Base-by-base conservation (phyloP, 1,284 basidiomycete species). In the Salmacisia buchloeana region DNA sequence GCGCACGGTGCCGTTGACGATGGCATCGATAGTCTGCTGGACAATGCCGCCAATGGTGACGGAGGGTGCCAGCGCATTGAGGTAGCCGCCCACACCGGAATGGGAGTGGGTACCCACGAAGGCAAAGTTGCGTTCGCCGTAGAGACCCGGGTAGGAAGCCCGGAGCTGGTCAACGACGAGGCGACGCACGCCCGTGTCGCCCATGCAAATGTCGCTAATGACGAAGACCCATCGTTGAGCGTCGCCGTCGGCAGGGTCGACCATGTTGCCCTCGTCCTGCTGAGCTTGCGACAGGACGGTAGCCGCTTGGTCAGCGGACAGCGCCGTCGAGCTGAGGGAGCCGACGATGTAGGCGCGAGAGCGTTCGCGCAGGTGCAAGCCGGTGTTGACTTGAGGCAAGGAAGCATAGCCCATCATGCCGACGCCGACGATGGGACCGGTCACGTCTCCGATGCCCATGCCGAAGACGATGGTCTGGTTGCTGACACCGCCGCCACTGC, bases 331-430 rank as follows among this genome's bases (percentile, higher is more conserved):
- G n/a, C 35, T 10, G 34, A 23, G 23, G 5, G 63, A 64, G 15
- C 88, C 89, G 38, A 91, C 81, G 70, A 91, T 87, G 80, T 88
- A 91, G 0, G 88, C 89, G 13, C 90, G 85, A 69, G 86, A 87
- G 52, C 88, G 85, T 75, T 89, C 86, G 27, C 89, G 85, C 86
- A 91, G 88, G 77, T 91, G 88, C 60, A 91, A 81, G 3, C 90
- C 89, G 0, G 87, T 89, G 75, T 88, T 88, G 1, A 85, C 87
- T 75, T 91, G 90, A 0, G 83, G 77, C 10, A 87, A 76, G 15
- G 81, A 84, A 0, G 89, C 89, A 75, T 91, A 91, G 21, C 89
- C 89, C 88, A 89, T 73, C 64, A 45, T 62, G 58, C 61, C 65
- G 18, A 88, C 87, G 61, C 76, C 67, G 23, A 76, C 74, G 35